Evolutionary conservation across 768 basidiomycete genomes (phyloP).

Genomic region (Asterophora lycoperdoides): DNA sequence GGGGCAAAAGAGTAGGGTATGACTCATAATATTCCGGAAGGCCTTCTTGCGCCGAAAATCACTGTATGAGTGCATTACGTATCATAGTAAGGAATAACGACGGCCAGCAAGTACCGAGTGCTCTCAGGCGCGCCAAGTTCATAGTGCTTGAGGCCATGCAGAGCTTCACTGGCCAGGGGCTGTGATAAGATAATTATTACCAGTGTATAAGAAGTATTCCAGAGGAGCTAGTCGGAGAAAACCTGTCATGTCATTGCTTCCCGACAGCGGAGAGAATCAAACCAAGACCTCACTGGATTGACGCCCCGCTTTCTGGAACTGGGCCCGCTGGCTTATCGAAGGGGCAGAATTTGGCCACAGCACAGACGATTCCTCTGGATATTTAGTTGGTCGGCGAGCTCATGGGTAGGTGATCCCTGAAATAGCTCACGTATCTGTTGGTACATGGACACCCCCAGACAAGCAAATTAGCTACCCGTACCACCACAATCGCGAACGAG

Average conservation of each 20-base stretch:
- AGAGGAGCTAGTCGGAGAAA: not conserved
- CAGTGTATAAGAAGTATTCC: not conserved
- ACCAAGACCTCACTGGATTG: not conserved
- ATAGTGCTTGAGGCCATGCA: not conserved
- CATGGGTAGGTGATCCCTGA: too few relatives aligned
- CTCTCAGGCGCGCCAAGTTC: too few relatives aligned
- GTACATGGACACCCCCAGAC: too few relatives aligned
- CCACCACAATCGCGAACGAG: too few relatives aligned
- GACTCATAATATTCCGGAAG: conserved; percentile 1
- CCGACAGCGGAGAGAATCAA: conserved; percentile 7
- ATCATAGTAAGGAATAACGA: too few relatives aligned
- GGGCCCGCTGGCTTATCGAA: not conserved
- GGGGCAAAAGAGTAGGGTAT: not conserved
- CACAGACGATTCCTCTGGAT: not conserved
- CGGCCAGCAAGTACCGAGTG: too few relatives aligned
- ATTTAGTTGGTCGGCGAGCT: not conserved
- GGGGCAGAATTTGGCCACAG: not conserved
- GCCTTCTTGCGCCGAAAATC: conserved; percentile 4
- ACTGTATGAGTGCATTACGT: conserved; percentile 3
- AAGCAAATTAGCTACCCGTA: too few relatives aligned
- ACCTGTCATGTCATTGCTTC: not conserved
- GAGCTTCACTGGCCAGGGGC: too few relatives aligned
- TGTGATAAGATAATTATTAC: too few relatives aligned
- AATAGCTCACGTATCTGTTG: too few relatives aligned
- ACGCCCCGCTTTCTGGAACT: not conserved